Evolutionary conservation across 768 basidiomycete species (phyloP).

Genomic region (Hypsizygus marmoreus): DNA sequence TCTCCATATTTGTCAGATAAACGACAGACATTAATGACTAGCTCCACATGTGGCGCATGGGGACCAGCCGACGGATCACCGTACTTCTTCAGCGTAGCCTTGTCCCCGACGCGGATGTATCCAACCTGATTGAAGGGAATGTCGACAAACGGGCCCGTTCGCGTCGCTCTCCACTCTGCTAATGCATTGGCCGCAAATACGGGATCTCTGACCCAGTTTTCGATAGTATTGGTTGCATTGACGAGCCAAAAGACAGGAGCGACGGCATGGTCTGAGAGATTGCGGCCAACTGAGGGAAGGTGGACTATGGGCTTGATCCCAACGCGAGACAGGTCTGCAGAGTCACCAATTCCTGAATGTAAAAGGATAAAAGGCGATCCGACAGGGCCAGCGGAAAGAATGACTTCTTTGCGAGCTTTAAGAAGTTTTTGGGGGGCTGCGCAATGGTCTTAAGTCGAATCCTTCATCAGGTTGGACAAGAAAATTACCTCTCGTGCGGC

Average conservation of each 20-base stretch:
- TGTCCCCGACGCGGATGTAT: conserved; percentile 19
- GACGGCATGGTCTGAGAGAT: conserved; percentile 28
- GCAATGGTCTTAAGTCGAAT: too few species aligned
- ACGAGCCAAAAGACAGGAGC: conserved; percentile 13
- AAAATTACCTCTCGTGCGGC: too few species aligned
- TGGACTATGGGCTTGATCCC: conserved; percentile 27
- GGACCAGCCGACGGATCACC: conserved; percentile 24
- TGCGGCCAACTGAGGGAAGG: conserved; percentile 29
- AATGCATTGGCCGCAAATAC: conserved; percentile 10
- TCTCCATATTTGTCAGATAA: too few species aligned
- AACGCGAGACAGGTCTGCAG: conserved; percentile 7
- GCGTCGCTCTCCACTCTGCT: conserved; percentile 13
- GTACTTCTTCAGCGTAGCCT: conserved; percentile 3
- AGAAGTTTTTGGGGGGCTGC: conserved; percentile 4
- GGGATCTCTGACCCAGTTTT: conserved; percentile 1
- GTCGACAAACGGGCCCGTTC: conserved; percentile 16
- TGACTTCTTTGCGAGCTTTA: conserved; percentile 27
- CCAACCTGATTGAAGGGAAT: conserved; percentile 16
- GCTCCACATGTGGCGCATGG: conserved; percentile 23
- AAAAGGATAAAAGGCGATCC: conserved; percentile 25
- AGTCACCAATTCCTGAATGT: conserved; percentile 23
- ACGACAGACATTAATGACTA: conserved; percentile 1
- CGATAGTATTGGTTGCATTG: conserved; percentile 13
- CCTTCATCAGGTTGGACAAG: too few species aligned
- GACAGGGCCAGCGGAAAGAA: conserved; percentile 27